A percentile compares a stretch with the other conserved stretches of the same genome.
These are phyloP conservation scores for Cyclotella sp. DNA, from an alignment of 108 stramenopile genomes.

Conservation along the genomic window DNA sequence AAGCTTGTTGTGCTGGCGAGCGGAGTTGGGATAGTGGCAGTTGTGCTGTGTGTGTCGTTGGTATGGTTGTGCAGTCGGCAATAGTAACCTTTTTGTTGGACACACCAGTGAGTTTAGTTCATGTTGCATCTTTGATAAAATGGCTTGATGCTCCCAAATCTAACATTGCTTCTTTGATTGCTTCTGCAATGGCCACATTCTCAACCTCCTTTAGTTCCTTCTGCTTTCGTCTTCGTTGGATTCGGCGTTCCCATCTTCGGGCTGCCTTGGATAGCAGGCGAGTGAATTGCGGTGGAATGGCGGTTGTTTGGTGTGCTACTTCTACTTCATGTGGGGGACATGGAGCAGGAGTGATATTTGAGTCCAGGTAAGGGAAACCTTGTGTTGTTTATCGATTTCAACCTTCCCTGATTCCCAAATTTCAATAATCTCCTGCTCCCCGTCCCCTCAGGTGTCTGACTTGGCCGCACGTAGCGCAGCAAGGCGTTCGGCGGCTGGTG, in stretches of 20 bases:
- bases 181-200: too few relatives aligned
- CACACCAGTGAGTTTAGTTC: conserved; percentile 5
- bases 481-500: not conserved
- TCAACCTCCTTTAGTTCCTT: not conserved
- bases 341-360: not conserved
- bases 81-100: conserved; percentile 1
- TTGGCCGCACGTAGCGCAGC: too few relatives aligned
- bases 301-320: not conserved
- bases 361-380: not conserved
- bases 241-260: not conserved
- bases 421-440: not conserved
- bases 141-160: too few relatives aligned
- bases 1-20: not conserved
- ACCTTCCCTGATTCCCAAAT: not conserved
- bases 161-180: too few relatives aligned
- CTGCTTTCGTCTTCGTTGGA: not conserved
- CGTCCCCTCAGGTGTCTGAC: not conserved
- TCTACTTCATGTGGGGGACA: not conserved
- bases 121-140: not conserved
- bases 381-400: too few relatives aligned
- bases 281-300: not conserved
- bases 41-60: not conserved
- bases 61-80: conserved; percentile 2
- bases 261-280: not conserved
- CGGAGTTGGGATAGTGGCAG: not conserved